Evolutionary conservation across 2,329 filamentous ascomycete species (phyloP), one percentile per base, ranked within the genome.

Genomic region (Didymella segeticola): DNA sequence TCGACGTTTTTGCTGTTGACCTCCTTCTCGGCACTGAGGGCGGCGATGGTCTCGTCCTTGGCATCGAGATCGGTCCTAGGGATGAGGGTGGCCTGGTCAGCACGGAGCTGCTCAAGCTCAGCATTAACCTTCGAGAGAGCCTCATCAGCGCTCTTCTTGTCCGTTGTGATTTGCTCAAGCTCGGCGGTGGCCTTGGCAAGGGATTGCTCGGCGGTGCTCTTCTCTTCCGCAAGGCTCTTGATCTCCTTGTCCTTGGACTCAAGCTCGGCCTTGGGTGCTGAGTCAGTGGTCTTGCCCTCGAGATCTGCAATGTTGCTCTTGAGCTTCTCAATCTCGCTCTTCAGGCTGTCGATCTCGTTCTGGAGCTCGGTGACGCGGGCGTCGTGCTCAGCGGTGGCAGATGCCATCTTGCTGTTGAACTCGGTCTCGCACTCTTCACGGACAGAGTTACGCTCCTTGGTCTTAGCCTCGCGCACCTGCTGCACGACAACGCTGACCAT

Each of bases 401-500:
- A 30, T 1, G 53, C 63, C 38, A 74, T 56, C 61, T 73, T 71
- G 9, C 58, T 55, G 22, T 63, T 54, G 55, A 72, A 72, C 49
- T 74, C 70, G 34, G 58, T 45, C 57, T 74, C 68, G 48, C 65
- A 71, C 57, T 74, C 68, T 7, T 71, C 70, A 41, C 62, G 67
- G n/a, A 75, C 72, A 19, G 63, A 63, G 43, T 62, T 67, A 19
- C 73, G 58, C 61, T 75, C 73, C 57, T 72, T 71, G 34, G 67
- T 66, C 53, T 73, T 74, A 19, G 73, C 73, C 45, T 76, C 73
- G 39, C 69, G 72, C 14, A 76, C 72, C 52, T 75, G 74, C 58
- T 76, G 72, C 34, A 76, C 73, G 29, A 76, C 72, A 15, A 75
- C 72, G 31, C 69, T 73, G 38, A 76, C 74, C 73, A 76, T 75